These are phyloP conservation scores for Candida glucosophila DNA, from an alignment of 1,139 yeast species.

Conservation along the genomic window DNA sequence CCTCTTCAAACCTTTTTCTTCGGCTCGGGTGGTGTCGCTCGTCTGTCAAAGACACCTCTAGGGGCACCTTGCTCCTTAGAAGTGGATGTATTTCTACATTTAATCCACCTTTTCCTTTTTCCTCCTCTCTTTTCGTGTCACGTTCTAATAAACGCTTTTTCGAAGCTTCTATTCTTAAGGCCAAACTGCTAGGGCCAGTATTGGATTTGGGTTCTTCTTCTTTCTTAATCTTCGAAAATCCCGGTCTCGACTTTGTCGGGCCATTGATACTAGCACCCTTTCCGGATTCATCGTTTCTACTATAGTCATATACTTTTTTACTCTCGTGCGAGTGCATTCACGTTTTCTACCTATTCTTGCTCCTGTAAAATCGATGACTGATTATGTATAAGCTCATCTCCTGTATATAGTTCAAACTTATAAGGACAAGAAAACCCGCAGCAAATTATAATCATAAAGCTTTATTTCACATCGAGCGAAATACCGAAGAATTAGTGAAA, in stretches of 20 bases:
- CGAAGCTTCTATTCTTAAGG: conserved; percentile 1
- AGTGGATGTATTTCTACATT: conserved; percentile 56
- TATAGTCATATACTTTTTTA: background rate
- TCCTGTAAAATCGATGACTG: too few relatives aligned
- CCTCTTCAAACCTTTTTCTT: conserved; percentile 28
- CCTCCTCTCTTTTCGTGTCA: background rate
- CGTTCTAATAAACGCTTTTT: conserved; percentile 1
- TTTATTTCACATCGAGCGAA: too few relatives aligned
- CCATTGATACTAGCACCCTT: background rate
- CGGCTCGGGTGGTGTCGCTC: conserved; percentile 25
- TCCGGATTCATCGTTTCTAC: background rate
- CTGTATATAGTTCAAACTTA: too few relatives aligned
- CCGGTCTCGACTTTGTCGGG: too few relatives aligned
- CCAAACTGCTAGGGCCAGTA: too few relatives aligned
- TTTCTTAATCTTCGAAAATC: too few relatives aligned
- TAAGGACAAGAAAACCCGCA: too few relatives aligned
- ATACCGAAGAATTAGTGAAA: too few relatives aligned
- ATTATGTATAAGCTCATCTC: too few relatives aligned
- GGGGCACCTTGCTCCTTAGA: conserved; percentile 24
- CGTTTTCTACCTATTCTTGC: background rate
- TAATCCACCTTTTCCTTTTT: conserved; percentile 29
- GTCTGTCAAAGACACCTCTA: conserved; percentile 11
- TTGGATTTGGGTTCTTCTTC: too few relatives aligned
- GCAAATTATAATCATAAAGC: too few relatives aligned
- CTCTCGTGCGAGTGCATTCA: background rate